A percentile compares a stretch with the other conserved stretches of the same genome.
Evolutionary conservation across 208 protist species (phyloP).

Genomic region (Naegleria fowleri): DNA sequence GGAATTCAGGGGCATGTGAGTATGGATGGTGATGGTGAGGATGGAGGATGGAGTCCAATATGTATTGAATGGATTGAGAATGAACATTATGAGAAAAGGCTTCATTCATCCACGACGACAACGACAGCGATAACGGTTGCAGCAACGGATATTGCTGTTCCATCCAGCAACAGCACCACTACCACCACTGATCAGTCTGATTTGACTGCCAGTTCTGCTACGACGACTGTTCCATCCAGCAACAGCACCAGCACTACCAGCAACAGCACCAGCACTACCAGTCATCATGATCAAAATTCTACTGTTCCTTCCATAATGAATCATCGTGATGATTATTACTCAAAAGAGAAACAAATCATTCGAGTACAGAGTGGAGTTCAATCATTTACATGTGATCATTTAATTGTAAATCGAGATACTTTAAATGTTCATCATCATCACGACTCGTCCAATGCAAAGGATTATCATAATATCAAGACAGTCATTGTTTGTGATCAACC

Average conservation of each 20-base stretch:
- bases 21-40: background rate
- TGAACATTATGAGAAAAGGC: too few relatives aligned
- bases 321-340: background rate
- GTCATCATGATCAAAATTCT: too few relatives aligned
- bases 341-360: background rate
- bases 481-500: background rate
- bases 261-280: too few relatives aligned
- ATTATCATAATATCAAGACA: too few relatives aligned
- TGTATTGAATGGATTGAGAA: background rate
- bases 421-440: too few relatives aligned
- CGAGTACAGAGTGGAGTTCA: background rate
- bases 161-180: too few relatives aligned
- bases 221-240: too few relatives aligned
- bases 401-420: background rate
- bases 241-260: too few relatives aligned
- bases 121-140: background rate
- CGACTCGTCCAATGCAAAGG: too few relatives aligned
- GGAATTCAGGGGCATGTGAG: slow-evolving; percentile 31
- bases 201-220: too few relatives aligned
- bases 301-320: too few relatives aligned
- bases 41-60: background rate
- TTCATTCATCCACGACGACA: background rate
- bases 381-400: slow-evolving; percentile 1
- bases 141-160: background rate
- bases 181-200: too few relatives aligned